A percentile compares a stretch with the other conserved stretches of the same genome.
These are phyloP conservation scores for Pseudopyrenochaeta lycopersici DNA, from an alignment of 2,329 filamentous ascomycete genomes.

Conservation along the genomic window DNA sequence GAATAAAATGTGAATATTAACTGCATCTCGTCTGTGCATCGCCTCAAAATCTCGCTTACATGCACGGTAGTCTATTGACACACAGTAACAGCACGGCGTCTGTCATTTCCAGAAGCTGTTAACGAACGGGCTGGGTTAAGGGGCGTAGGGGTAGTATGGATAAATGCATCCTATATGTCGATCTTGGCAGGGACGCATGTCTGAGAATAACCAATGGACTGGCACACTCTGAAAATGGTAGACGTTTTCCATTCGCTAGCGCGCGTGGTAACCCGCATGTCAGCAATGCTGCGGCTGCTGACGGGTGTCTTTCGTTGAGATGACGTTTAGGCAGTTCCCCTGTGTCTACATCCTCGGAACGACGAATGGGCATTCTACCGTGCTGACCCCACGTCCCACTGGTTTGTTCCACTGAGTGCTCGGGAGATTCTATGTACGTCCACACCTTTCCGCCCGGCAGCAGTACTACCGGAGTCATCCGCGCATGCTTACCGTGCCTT, in stretches of 20 bases:
- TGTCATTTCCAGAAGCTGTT: neutral
- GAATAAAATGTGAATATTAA: neutral
- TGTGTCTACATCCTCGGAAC: neutral
- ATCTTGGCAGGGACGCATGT: slow-evolving; percentile 1
- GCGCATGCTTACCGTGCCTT: neutral
- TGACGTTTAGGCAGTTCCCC: neutral
- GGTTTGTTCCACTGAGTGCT: slow-evolving; percentile 1
- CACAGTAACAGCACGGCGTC: neutral
- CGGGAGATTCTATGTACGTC: slow-evolving; percentile 1
- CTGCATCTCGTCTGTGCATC: neutral
- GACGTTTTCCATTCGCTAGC: neutral
- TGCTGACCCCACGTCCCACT: slow-evolving; percentile 6
- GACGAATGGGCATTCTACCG: slow-evolving; percentile 10
- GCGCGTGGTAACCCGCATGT: neutral
- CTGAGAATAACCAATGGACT: neutral
- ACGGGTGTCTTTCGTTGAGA: slow-evolving; percentile 1
- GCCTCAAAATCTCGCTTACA: neutral
- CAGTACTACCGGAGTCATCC: slow-evolving; percentile 2
- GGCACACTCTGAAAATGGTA: slow-evolving; percentile 10
- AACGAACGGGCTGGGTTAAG: neutral
- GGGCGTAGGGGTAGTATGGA: neutral
- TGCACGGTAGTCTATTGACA: neutral
- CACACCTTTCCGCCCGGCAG: slow-evolving; percentile 2
- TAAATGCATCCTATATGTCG: neutral
- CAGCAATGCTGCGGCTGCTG: slow-evolving; percentile 4